A percentile compares a stretch with the other conserved stretches of the same genome.
phyloP scores from a whole-genome alignment of 176 grass and related monocot genomes.

The Carex kokanica region DNA sequence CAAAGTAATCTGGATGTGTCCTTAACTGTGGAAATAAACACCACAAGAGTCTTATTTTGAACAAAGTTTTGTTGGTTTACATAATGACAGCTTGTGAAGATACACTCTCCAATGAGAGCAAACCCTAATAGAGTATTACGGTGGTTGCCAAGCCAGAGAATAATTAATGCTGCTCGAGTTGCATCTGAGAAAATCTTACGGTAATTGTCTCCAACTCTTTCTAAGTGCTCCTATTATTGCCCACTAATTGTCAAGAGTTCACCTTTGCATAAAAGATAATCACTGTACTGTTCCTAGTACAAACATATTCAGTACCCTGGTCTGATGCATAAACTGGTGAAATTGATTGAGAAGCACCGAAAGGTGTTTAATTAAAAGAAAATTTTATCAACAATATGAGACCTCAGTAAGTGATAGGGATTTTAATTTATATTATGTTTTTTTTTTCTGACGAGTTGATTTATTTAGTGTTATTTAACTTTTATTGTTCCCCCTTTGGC shows the following conservation, averaged over 20 bases:
- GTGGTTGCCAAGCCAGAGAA: slow-evolving; percentile 56
- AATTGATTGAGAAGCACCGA: not conserved
- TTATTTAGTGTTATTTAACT: not conserved
- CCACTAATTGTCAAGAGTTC: not conserved
- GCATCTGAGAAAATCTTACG: slow-evolving; percentile 80
- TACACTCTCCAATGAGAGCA: slow-evolving; percentile 84
- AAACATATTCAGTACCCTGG: not conserved
- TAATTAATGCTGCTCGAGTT: slow-evolving; percentile 59
- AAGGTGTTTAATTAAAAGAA: not conserved
- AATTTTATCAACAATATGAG: not conserved
- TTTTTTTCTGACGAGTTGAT: not conserved
- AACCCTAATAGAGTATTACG: slow-evolving; percentile 61
- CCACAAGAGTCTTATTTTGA: not conserved
- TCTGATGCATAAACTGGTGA: not conserved
- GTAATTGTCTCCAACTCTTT: slow-evolving; percentile 36
- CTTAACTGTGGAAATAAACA: not conserved
- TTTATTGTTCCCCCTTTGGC: not conserved
- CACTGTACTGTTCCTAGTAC: not conserved
- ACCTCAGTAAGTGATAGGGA: not conserved
- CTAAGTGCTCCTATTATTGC: not conserved
- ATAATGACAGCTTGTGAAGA: slow-evolving; percentile 76
- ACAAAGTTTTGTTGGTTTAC: slow-evolving; percentile 13
- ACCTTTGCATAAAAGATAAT: not conserved
- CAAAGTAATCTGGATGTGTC: not conserved
- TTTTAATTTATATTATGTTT: not conserved